Evolutionary conservation across 2,329 filamentous ascomycete genomes (phyloP).

Genomic region (Cladosporium cucumerinum): DNA sequence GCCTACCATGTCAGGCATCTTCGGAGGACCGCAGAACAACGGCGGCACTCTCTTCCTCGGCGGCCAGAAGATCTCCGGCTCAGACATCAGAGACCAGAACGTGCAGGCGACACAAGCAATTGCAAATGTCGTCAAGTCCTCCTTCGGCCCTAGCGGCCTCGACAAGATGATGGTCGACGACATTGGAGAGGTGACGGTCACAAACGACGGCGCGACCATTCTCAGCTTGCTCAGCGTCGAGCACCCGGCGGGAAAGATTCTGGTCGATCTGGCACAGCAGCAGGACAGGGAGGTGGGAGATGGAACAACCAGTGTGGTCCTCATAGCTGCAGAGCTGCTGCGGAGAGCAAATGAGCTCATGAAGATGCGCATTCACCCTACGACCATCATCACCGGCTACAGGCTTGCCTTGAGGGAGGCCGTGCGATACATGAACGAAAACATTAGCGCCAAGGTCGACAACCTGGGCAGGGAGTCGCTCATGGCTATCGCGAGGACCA

Average conservation of each 20-base stretch:
- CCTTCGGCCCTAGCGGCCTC: conserved; percentile 91
- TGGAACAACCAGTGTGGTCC: conserved; percentile 94
- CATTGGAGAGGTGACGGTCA: conserved; percentile 98
- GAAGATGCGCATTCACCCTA: conserved; percentile 99
- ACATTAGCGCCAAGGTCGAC: conserved; percentile 94
- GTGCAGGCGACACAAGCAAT: conserved; percentile 95
- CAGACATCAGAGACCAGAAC: conserved; percentile 97
- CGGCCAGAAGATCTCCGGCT: conserved; percentile 93
- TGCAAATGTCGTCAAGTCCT: conserved; percentile 98
- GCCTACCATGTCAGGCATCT: conserved; percentile 80
- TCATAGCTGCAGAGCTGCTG: conserved; percentile 94
- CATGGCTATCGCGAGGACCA: conserved; percentile 94
- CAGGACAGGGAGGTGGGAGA: conserved; percentile 99
- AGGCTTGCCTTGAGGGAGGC: conserved; percentile 91
- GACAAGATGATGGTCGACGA: conserved; percentile 99
- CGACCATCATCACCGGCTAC: conserved; percentile 98
- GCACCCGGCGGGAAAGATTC: conserved; percentile 95
- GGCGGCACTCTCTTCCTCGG: conserved; percentile 93
- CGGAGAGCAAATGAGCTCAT: conserved; percentile 94
- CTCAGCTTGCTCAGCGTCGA: conserved; percentile 93
- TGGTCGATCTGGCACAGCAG: conserved; percentile 95
- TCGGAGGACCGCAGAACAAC: conserved; percentile 91
- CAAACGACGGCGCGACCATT: conserved; percentile 97
- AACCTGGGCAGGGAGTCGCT: conserved; percentile 85
- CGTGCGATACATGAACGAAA: conserved; percentile 98